Evolutionary conservation across 2,329 filamentous ascomycete species (phyloP).

Genomic region (Beauveria pseudobassiana): DNA sequence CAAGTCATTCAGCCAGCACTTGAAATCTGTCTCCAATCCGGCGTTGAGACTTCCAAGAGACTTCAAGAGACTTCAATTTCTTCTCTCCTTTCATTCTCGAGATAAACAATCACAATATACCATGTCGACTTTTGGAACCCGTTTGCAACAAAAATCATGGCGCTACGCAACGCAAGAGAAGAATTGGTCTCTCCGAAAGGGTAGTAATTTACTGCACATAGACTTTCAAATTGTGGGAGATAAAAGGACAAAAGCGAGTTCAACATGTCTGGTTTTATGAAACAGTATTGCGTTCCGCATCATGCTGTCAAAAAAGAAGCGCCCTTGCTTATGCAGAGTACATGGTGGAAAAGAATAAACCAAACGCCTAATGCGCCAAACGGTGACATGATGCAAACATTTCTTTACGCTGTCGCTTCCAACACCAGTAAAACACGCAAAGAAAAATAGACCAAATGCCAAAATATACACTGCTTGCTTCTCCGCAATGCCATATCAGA

Average conservation of each 20-base stretch:
- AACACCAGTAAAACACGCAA: not conserved
- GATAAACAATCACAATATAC: no score
- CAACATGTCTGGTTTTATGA: not conserved
- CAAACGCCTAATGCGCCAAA: not conserved
- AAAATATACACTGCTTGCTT: constrained; percentile 6
- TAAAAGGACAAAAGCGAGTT: not conserved
- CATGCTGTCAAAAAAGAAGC: not conserved
- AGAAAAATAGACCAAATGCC: not conserved
- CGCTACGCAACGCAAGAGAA: not conserved
- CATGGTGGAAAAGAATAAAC: not conserved
- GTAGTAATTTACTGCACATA: not conserved
- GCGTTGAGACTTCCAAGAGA: no score
- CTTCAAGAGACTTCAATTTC: no score
- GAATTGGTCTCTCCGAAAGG: not conserved
- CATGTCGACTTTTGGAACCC: no score
- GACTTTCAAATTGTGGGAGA: no score
- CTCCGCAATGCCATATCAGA: not conserved
- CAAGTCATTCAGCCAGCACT: not conserved
- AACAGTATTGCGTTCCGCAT: not conserved
- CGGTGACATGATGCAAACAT: not conserved
- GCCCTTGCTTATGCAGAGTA: not conserved
- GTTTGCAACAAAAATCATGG: no score
- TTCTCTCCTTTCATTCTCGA: no score
- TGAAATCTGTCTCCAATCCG: no score
- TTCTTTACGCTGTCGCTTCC: not conserved